Percentiles rank a stretch among this genome's conserved stretches.
phyloP scores from a whole-genome alignment of 208 protist genomes.

The Wallacemonas rigidus region DNA sequence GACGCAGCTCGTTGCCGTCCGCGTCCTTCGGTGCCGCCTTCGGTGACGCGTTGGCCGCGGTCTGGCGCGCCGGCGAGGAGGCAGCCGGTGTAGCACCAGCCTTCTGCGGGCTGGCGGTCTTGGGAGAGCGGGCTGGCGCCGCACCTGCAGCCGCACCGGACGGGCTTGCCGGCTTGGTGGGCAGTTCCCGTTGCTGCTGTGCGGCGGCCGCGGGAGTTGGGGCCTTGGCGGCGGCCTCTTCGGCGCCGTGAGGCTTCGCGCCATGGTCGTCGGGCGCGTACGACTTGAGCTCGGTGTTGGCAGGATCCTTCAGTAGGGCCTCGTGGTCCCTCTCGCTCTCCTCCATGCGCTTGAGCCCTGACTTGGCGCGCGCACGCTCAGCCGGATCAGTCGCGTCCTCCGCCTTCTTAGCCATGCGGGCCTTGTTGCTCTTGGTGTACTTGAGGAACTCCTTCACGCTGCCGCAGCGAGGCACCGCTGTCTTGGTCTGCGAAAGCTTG shows the following conservation, averaged over 20 bases:
- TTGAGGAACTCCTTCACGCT: constrained; percentile 63
- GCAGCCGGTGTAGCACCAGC: background rate
- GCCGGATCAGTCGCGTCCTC: constrained; percentile 25
- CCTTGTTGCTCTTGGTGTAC: constrained; percentile 26
- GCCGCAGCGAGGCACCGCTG: constrained; percentile 34
- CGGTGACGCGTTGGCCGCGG: background rate
- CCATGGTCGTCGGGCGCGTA: constrained; percentile 21
- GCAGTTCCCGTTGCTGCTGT: constrained; percentile 4
- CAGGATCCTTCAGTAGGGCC: constrained; percentile 42
- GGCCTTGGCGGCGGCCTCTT: background rate
- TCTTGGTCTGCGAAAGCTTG: constrained; percentile 36
- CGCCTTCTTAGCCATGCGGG: constrained; percentile 28
- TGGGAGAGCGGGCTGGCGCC: background rate
- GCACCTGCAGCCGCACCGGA: background rate
- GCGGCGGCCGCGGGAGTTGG: background rate
- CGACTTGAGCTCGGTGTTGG: constrained; percentile 28
- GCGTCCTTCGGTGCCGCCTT: constrained; percentile 6
- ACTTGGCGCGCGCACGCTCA: constrained; percentile 30
- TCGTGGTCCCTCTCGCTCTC: constrained; percentile 47
- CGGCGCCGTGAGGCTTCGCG: background rate
- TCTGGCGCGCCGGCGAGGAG: background rate
- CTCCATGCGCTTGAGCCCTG: constrained; percentile 31
- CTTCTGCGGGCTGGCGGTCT: constrained; percentile 4
- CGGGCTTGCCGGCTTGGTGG: background rate
- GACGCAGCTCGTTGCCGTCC: background rate